These are phyloP conservation scores for Halophytophthora polymorphica DNA, from an alignment of 352 stramenopile species.

Conservation along the genomic window DNA sequence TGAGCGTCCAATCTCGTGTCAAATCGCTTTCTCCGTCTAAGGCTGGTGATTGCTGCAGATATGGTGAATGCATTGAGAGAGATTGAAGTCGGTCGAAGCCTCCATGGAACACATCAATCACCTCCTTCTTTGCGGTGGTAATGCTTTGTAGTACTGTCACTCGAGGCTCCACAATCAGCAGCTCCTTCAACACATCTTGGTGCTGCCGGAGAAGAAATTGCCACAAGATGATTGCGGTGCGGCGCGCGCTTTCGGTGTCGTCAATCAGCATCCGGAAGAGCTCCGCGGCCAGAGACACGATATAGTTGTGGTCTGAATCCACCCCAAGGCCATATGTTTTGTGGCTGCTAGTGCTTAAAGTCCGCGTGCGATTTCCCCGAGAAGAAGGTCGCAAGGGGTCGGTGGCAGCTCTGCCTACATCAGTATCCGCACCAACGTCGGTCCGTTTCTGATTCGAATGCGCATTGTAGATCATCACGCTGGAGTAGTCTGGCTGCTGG, in stretches of 20 bases:
- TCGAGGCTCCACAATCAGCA: slow-evolving; percentile 72
- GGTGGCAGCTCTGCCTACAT: slow-evolving; percentile 2
- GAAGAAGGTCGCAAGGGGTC: slow-evolving; percentile 4
- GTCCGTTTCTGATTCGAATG: slow-evolving; percentile 8
- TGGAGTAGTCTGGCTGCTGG: slow-evolving; percentile 63
- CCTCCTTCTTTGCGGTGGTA: slow-evolving; percentile 67
- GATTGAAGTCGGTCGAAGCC: slow-evolving; percentile 69
- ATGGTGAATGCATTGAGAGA: slow-evolving; percentile 23
- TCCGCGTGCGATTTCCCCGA: slow-evolving; percentile 46
- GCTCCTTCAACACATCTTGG: slow-evolving; percentile 65
- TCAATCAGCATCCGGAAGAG: slow-evolving; percentile 68
- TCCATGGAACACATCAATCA: slow-evolving; percentile 69
- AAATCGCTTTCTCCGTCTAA: not conserved
- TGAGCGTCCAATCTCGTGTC: slow-evolving; percentile 12
- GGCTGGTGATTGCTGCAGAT: not conserved
- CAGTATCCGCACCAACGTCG: slow-evolving; percentile 3
- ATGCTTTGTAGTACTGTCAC: slow-evolving; percentile 67
- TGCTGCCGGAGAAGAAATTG: slow-evolving; percentile 75
- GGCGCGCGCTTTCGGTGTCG: slow-evolving; percentile 41
- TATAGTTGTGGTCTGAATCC: slow-evolving; percentile 71
- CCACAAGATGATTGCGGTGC: slow-evolving; percentile 55
- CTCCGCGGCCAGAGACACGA: slow-evolving; percentile 52
- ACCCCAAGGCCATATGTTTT: slow-evolving; percentile 69
- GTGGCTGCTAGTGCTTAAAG: slow-evolving; percentile 35
- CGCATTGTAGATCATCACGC: slow-evolving; percentile 47